Percentiles rank a stretch among this genome's conserved stretches.
Evolutionary conservation across 371 early-diverging fungal species (phyloP).

Genomic region (Chytridium lagenaria): DNA sequence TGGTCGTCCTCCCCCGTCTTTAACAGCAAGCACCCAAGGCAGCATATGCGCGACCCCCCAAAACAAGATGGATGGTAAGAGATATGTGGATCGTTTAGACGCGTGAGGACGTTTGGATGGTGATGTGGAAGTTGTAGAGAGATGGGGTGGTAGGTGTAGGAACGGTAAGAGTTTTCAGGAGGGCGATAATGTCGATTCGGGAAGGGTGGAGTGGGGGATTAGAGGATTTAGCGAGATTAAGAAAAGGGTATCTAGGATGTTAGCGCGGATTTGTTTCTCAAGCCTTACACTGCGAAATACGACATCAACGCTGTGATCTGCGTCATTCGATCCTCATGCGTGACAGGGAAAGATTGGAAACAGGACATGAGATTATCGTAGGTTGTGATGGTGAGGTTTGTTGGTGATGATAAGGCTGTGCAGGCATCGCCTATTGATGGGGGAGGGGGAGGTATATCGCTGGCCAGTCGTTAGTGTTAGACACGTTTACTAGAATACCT

Average conservation of each 20-base stretch:
- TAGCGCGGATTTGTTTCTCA: no score
- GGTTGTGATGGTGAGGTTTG: neutral
- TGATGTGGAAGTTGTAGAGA: neutral
- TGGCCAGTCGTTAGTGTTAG: no score
- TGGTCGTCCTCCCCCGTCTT: neutral
- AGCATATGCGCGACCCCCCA: neutral
- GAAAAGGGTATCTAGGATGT: conserved; percentile 13
- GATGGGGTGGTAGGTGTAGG: neutral
- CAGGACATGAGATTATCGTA: neutral
- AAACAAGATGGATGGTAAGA: neutral
- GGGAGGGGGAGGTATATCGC: no score
- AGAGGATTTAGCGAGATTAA: neutral
- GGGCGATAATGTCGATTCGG: neutral
- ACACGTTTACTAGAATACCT: no score
- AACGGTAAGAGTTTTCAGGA: neutral
- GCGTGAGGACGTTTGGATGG: neutral
- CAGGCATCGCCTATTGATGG: no score
- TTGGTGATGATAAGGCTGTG: no score
- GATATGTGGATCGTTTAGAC: neutral
- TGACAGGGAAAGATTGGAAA: neutral
- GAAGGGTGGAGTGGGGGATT: neutral
- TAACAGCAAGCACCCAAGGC: neutral
- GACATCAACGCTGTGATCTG: neutral
- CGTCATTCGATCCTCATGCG: neutral
- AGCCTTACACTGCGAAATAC: neutral